These are phyloP conservation scores for Heliamphora pulchella DNA, from an alignment of 179 eudicot genomes.

Conservation along the genomic window DNA sequence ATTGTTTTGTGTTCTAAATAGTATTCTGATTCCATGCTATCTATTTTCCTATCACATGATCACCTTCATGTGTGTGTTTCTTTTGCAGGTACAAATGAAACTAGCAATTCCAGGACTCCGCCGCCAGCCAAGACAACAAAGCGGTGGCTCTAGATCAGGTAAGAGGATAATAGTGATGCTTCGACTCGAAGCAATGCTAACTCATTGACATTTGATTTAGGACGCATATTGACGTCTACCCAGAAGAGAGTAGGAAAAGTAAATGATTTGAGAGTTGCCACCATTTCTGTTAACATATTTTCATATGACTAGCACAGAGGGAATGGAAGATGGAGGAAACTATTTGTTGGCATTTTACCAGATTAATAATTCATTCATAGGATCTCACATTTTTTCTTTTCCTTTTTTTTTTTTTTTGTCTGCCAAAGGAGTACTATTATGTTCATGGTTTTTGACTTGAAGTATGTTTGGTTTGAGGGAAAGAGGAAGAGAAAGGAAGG, in stretches of 20 bases:
- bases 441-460: neutral
- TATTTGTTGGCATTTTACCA: slow-evolving; percentile 6
- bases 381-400: neutral
- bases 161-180: slow-evolving; percentile 12
- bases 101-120: slow-evolving; percentile 50
- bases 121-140: slow-evolving; percentile 44
- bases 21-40: too few relatives aligned
- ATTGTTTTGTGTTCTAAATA: slow-evolving; percentile 19
- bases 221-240: neutral
- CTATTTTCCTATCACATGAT: neutral
- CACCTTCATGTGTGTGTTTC: neutral
- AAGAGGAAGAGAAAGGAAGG: neutral
- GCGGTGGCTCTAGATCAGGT: slow-evolving; percentile 30
- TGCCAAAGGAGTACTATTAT: too few relatives aligned
- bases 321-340: neutral
- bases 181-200: slow-evolving; percentile 19
- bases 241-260: neutral
- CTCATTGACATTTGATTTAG: slow-evolving; percentile 4
- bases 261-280: neutral
- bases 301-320: neutral
- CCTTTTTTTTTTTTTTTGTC: neutral
- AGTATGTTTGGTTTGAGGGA: neutral
- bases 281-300: neutral
- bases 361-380: neutral
- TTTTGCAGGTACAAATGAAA: slow-evolving; percentile 30